These are phyloP conservation scores for Fraxinus americana DNA, from an alignment of 257 asterid species.

Conservation along the genomic window DNA sequence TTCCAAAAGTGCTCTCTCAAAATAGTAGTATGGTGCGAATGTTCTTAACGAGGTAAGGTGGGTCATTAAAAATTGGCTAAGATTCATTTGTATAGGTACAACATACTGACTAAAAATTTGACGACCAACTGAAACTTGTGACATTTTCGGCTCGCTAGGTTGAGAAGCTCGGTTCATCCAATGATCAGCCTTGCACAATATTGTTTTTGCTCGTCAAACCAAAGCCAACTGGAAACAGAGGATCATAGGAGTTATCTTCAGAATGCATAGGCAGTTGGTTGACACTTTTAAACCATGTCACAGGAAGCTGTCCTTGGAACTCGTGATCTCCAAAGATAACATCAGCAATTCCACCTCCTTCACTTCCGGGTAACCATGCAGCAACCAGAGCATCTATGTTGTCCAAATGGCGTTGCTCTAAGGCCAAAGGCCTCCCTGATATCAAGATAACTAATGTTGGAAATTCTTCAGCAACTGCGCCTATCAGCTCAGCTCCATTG, in stretches of 20 bases:
- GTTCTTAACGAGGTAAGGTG: neutral
- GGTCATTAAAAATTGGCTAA: neutral
- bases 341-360: constrained; percentile 79
- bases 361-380: constrained; percentile 92
- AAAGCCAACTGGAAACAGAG: constrained; percentile 68
- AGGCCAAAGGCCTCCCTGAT: constrained; percentile 75
- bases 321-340: constrained; percentile 70
- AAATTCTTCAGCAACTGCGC: constrained; percentile 62
- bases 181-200: constrained; percentile 26
- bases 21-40: neutral
- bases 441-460: constrained; percentile 72
- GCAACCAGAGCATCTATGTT: constrained; percentile 61
- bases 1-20: neutral
- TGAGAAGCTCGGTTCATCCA: neutral
- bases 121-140: neutral
- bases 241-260: constrained; percentile 50
- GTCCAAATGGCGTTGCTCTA: constrained; percentile 60
- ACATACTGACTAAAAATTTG: neutral
- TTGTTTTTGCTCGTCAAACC: constrained; percentile 60
- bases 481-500: constrained; percentile 58
- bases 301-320: constrained; percentile 69
- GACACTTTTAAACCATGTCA: constrained; percentile 78
- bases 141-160: neutral
- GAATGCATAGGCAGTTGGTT: constrained; percentile 68
- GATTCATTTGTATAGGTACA: neutral